phyloP scores from a whole-genome alignment of 1,139 yeast species.

The Trichomonascaceae sp. region DNA sequence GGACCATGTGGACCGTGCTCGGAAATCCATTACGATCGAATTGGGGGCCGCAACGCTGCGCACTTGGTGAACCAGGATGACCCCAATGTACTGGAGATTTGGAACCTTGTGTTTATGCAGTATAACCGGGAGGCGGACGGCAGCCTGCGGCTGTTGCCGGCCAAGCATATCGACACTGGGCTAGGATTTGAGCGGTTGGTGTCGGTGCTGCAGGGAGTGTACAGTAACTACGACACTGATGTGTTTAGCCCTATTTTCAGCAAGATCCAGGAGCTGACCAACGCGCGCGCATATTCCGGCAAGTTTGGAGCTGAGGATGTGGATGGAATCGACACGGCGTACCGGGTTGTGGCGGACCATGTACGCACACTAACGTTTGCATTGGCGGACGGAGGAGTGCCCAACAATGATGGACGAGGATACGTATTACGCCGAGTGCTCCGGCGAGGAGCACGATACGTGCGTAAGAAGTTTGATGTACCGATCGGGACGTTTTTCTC shows the following conservation, averaged over 20 bases:
- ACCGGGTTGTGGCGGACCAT: slow-evolving; percentile 96
- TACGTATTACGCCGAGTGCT: slow-evolving; percentile 91
- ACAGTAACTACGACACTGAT: slow-evolving; percentile 93
- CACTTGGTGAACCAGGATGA: slow-evolving; percentile 86
- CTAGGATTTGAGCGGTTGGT: slow-evolving; percentile 97
- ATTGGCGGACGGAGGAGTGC: slow-evolving; percentile 96
- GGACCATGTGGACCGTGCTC: slow-evolving; percentile 99
- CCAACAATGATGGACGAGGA: slow-evolving; percentile 98
- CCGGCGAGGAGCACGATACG: slow-evolving; percentile 96
- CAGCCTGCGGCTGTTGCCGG: slow-evolving; percentile 72
- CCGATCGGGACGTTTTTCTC: slow-evolving; percentile 93
- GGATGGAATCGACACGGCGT: slow-evolving; percentile 95
- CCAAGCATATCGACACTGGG: slow-evolving; percentile 94
- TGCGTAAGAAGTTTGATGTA: slow-evolving; percentile 87
- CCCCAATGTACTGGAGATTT: slow-evolving; percentile 91
- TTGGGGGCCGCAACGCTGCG: slow-evolving; percentile 95
- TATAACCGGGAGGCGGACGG: slow-evolving; percentile 87
- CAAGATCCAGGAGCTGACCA: slow-evolving; percentile 82
- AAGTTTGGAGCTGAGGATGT: slow-evolving; percentile 77
- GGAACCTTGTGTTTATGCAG: slow-evolving; percentile 97
- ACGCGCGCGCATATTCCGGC: slow-evolving; percentile 82
- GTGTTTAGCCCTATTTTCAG: slow-evolving; percentile 81
- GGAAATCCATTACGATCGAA: slow-evolving; percentile 92
- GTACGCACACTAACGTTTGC: slow-evolving; percentile 95
- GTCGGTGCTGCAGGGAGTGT: slow-evolving; percentile 78